Percentiles rank a stretch among this genome's conserved stretches.
Conservation (phyloP, 1,284 basidiomycete genomes). For the Papiliotrema terrestris region DNA sequence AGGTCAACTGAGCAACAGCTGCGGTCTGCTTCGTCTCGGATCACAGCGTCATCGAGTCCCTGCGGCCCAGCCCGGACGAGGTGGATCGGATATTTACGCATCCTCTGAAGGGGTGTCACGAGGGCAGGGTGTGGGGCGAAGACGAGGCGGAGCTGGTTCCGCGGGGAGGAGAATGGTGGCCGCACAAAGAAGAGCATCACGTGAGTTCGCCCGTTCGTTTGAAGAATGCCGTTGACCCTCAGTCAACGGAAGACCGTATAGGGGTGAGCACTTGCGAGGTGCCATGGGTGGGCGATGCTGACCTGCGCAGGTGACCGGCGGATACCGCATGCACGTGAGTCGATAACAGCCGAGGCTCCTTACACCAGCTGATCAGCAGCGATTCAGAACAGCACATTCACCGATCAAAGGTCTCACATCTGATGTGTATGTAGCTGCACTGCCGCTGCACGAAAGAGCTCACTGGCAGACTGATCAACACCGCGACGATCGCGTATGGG, state of each 20-base stretch:
- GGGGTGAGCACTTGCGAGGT: slow-evolving; percentile 19
- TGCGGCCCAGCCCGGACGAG: slow-evolving; percentile 62
- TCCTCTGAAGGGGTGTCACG: slow-evolving; percentile 63
- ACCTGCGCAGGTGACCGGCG: slow-evolving; percentile 58
- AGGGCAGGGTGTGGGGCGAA: slow-evolving; percentile 52
- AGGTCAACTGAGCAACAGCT: slow-evolving; percentile 53
- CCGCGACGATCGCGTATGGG: slow-evolving; percentile 59
- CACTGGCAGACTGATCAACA: slow-evolving; percentile 54
- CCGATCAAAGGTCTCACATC: slow-evolving; percentile 77
- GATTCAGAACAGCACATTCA: slow-evolving; percentile 68
- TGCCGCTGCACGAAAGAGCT: not conserved
- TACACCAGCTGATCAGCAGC: slow-evolving; percentile 56
- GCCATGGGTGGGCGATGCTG: not conserved
- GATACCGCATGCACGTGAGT: slow-evolving; percentile 49
- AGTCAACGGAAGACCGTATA: slow-evolving; percentile 39
- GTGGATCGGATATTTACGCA: slow-evolving; percentile 76
- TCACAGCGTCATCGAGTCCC: slow-evolving; percentile 52
- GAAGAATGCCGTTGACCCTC: not conserved
- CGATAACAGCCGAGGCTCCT: not conserved
- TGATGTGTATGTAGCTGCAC: slow-evolving; percentile 65
- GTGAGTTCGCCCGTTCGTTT: slow-evolving; percentile 38
- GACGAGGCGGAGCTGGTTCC: slow-evolving; percentile 54
- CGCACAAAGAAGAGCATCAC: slow-evolving; percentile 64
- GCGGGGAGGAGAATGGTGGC: slow-evolving; percentile 68
- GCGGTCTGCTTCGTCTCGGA: slow-evolving; percentile 68